A percentile compares a stretch with the other conserved stretches of the same genome.
Conservation (phyloP, 202 grass and related monocot species). For the Brachypodium distachyon region DNA sequence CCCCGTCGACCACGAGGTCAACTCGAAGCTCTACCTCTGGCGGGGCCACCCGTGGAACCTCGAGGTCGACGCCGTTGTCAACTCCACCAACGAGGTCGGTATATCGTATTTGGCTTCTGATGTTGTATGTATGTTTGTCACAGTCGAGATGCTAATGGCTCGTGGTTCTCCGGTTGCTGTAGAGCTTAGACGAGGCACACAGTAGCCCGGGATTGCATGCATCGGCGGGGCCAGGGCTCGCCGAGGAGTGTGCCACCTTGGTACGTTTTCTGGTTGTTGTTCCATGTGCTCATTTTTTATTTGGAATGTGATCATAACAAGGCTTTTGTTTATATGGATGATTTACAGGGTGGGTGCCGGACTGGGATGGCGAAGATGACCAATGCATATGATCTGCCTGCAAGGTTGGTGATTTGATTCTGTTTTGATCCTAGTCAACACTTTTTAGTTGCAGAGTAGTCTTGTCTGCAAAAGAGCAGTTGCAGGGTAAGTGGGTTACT, state of each 20-base stretch:
- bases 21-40: constrained; percentile 89
- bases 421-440: not conserved
- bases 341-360: constrained; percentile 72
- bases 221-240: constrained; percentile 63
- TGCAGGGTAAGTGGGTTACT: no score
- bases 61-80: constrained; percentile 94
- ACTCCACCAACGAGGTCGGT: constrained; percentile 86
- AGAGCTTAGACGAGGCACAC: constrained; percentile 95
- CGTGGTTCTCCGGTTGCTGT: not conserved
- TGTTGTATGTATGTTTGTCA: not conserved
- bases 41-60: constrained; percentile 82
- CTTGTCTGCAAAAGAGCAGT: not conserved
- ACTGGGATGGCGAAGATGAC: constrained; percentile 97
- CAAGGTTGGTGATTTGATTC: constrained; percentile 40
- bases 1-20: constrained; percentile 76
- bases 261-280: constrained; percentile 25
- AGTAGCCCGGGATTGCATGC: constrained; percentile 78
- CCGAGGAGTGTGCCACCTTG: constrained; percentile 84
- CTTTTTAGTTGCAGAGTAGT: not conserved
- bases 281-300: not conserved
- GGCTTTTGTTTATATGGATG: constrained; percentile 8
- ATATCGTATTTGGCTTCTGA: not conserved
- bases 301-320: not conserved
- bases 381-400: constrained; percentile 85
- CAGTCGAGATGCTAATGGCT: not conserved